These are phyloP conservation scores for Clonostachys chloroleuca DNA, from an alignment of 2,329 filamentous ascomycete species.

Conservation along the genomic window DNA sequence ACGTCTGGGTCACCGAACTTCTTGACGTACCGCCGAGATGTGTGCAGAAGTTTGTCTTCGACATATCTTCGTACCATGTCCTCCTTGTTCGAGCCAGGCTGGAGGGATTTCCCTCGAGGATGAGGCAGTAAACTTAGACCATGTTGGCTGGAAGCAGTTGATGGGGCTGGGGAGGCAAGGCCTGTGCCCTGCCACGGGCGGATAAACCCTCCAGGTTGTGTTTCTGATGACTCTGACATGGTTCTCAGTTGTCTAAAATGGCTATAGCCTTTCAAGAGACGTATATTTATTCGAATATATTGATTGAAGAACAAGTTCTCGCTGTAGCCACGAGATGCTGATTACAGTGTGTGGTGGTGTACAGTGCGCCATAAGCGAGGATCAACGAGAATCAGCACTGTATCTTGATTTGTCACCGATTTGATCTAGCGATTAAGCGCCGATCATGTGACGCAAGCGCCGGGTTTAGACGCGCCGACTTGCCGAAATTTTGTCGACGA, in stretches of 20 bases:
- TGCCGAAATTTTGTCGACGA: background rate
- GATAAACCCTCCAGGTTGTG: constrained; percentile 47
- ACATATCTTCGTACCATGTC: constrained; percentile 55
- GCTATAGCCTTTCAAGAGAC: background rate
- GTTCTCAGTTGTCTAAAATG: background rate
- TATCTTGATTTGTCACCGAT: no score
- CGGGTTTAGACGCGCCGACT: background rate
- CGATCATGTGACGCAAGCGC: background rate
- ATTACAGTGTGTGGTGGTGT: no score
- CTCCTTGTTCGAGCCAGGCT: constrained; percentile 55
- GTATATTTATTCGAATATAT: background rate
- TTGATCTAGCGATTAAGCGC: background rate
- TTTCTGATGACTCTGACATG: background rate
- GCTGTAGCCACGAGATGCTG: no score
- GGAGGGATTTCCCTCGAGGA: constrained; percentile 46
- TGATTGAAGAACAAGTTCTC: no score
- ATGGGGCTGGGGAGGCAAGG: constrained; percentile 52
- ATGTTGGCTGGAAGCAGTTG: constrained; percentile 34
- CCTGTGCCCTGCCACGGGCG: constrained; percentile 17
- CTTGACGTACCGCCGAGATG: constrained; percentile 56
- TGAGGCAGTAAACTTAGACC: constrained; percentile 42
- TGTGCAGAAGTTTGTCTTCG: constrained; percentile 45
- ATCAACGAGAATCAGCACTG: no score
- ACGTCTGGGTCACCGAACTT: constrained; percentile 44
- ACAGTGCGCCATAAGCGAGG: no score